Base-by-base conservation (phyloP, 345 rosid genomes). In the Gossypium bickii region DNA sequence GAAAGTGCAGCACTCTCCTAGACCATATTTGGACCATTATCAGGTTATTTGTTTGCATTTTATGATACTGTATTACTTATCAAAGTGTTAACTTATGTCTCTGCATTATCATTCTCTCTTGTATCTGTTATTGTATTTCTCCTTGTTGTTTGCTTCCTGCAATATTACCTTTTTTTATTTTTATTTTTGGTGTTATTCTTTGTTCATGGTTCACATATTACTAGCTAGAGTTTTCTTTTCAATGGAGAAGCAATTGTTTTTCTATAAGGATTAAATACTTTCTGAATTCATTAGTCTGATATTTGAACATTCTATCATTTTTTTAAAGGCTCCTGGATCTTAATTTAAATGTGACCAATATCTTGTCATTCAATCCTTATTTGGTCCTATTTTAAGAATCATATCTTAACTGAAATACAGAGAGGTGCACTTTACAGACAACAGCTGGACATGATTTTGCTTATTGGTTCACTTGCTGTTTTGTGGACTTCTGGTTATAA, bases 1-100 rank as follows among this genome's bases (percentile, higher is more conserved):
- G 74, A 75, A 70, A 38, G 77, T 81, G 74, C 76, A 41, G 49
- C 79, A 80, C 66, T 78, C 79, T 74, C 74, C 76, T 77, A 77
- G 60, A 70, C 86, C 81, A 62, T 75, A 75, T 69, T 81, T 89
- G 83, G 79, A 87, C 70, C 89, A 87, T 79, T 94, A 89, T 79
- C 87, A 86, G 93, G 98, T 94, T 61, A 61, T 57, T 9, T 9
- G 22, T 67, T 11, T 70, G 47, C 60, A 4, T 17, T 17, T 49
- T 70, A 17, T 17, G 7, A 48, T 52, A 17, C 8, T 10, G 45
- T 49, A 52, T 51, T 70, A 53, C 16, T 41, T 27, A 52, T 27
- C 45, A 49, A 58, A 49, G 59, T 69, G 45, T 51, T 69, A 43
- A 25, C 43, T 49, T 24, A 27, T 68, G 44, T 25, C 8, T 68